phyloP scores from a whole-genome alignment of 495 filamentous ascomycete species.

The Haplographium delicatum region DNA sequence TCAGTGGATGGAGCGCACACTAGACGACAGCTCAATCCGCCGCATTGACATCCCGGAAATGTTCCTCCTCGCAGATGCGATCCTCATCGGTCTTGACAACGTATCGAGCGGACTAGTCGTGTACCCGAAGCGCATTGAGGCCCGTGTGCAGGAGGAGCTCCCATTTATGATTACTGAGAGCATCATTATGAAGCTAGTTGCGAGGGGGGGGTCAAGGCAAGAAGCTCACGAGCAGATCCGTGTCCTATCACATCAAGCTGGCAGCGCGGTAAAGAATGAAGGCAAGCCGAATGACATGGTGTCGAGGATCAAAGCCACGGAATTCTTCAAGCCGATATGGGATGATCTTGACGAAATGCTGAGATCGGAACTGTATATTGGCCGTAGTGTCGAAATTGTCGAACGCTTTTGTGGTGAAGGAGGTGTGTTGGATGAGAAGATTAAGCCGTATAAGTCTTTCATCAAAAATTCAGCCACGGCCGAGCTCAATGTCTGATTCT shows the following conservation, averaged over 20 bases:
- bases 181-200: constrained; percentile 44
- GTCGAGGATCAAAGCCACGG: constrained; percentile 64
- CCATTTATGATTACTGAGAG: constrained; percentile 86
- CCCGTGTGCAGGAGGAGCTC: constrained; percentile 68
- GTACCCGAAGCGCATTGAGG: constrained; percentile 72
- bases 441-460: constrained; percentile 20
- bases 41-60: constrained; percentile 64
- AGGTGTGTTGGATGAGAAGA: constrained; percentile 14
- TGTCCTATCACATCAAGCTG: constrained; percentile 82
- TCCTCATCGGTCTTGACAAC: constrained; percentile 76
- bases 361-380: constrained; percentile 65
- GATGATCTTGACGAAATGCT: constrained; percentile 69
- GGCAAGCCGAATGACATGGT: constrained; percentile 82
- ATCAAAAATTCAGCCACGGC: constrained; percentile 16
- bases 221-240: constrained; percentile 91
- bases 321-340: constrained; percentile 82
- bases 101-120: constrained; percentile 74
- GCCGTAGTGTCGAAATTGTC: constrained; percentile 35
- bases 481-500: constrained; percentile 24
- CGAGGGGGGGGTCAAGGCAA: constrained; percentile 54
- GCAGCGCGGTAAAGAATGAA: constrained; percentile 70
- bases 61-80: constrained; percentile 79
- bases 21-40: constrained; percentile 39
- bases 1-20: constrained; percentile 75
- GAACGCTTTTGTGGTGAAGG: constrained; percentile 17